Conservation (phyloP, 2,329 filamentous ascomycete genomes). For the Akanthomyces lecanii region DNA sequence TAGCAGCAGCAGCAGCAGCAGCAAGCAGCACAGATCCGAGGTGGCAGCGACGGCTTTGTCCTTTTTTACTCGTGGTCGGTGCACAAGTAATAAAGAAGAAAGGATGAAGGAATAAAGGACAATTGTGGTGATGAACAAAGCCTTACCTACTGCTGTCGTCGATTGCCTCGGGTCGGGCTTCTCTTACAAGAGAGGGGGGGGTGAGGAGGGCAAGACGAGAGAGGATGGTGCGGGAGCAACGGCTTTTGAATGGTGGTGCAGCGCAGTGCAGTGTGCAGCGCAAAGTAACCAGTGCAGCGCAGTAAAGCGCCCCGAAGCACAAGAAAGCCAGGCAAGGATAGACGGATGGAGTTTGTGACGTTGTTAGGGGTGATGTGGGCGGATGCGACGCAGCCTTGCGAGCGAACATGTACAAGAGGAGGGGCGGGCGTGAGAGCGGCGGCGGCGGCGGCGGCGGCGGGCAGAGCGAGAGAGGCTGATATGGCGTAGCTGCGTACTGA, state of each 20-base stretch:
- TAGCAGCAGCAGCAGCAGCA: neutral
- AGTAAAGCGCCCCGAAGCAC: neutral
- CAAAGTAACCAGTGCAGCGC: neutral
- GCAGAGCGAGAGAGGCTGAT: neutral
- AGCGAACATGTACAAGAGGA: neutral
- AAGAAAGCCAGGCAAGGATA: conserved; percentile 1
- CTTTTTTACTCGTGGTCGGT: neutral
- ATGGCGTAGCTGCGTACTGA: too few relatives aligned
- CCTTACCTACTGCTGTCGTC: neutral
- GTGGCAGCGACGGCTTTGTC: neutral
- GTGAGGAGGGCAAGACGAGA: conserved; percentile 20
- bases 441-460: neutral
- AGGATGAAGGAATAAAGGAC: neutral
- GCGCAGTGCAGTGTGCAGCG: conserved; percentile 12
- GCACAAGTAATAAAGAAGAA: neutral
- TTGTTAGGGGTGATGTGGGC: conserved; percentile 32
- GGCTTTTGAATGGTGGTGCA: conserved; percentile 38
- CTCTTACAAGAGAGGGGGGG: conserved; percentile 28
- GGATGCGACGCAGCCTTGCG: conserved; percentile 16
- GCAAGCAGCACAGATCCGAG: neutral
- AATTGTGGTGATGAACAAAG: conserved; percentile 3
- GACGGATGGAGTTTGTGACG: conserved; percentile 28
- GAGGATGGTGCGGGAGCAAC: conserved; percentile 31
- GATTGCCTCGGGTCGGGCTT: conserved; percentile 24
- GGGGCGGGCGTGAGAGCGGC: neutral